These are phyloP conservation scores for Tylopilus felleus DNA, from an alignment of 768 basidiomycete genomes.

Conservation along the genomic window DNA sequence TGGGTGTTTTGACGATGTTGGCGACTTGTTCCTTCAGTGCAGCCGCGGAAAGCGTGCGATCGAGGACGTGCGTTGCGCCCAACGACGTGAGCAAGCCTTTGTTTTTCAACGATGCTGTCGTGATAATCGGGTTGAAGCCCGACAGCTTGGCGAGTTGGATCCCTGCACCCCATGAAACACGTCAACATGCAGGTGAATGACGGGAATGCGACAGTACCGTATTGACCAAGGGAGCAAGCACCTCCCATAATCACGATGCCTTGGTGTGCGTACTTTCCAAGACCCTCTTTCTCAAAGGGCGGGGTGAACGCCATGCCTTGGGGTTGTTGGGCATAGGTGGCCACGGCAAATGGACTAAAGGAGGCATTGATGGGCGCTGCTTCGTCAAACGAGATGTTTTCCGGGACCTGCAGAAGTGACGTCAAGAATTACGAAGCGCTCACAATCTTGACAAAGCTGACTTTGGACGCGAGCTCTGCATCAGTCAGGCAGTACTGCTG, in stretches of 20 bases:
- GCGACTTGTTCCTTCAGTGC: conserved; percentile 7
- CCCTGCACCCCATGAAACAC: conserved; percentile 3
- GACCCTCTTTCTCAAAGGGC: conserved; percentile 27
- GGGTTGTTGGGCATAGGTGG: conserved; percentile 29
- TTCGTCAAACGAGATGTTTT: conserved; percentile 34
- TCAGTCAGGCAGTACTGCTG: conserved; percentile 24
- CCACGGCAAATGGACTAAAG: conserved; percentile 33
- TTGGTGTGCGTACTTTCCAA: conserved; percentile 31
- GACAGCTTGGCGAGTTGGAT: conserved; percentile 34
- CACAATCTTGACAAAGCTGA: background rate
- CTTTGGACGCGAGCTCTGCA: conserved; percentile 22
- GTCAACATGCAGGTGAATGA: background rate
- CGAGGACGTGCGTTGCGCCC: conserved; percentile 38
- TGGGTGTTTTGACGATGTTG: background rate
- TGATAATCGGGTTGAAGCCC: conserved; percentile 35
- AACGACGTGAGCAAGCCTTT: conserved; percentile 25
- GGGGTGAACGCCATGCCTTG: conserved; percentile 24
- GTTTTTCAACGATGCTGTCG: conserved; percentile 36
- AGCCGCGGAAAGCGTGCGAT: conserved; percentile 20
- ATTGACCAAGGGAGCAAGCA: conserved; percentile 38
- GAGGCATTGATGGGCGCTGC: conserved; percentile 35
- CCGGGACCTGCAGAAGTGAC: conserved; percentile 25
- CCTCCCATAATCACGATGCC: conserved; percentile 36
- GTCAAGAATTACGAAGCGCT: background rate
- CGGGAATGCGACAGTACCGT: conserved; percentile 18